Evolutionary conservation across 495 filamentous ascomycete species (phyloP).

Genomic region (Aspergillus campestris): DNA sequence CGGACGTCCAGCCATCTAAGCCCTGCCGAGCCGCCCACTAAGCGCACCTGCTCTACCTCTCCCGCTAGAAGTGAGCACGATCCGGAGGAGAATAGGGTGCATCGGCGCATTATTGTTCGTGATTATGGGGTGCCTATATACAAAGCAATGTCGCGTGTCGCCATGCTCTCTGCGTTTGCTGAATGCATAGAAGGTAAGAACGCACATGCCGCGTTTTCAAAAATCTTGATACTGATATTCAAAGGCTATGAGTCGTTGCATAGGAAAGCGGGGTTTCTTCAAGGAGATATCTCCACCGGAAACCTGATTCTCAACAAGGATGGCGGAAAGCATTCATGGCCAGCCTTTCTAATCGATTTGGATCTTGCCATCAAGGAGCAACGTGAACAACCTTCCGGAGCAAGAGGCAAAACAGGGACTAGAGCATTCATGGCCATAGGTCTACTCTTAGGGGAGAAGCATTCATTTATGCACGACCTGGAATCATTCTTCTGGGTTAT

Average conservation of each 20-base stretch:
- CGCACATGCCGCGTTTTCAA: neutral
- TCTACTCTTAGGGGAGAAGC: conserved; percentile 14
- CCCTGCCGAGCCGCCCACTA: neutral
- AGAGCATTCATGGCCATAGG: conserved; percentile 29
- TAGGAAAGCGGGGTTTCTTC: conserved; percentile 8
- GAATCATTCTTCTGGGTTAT: conserved; percentile 50
- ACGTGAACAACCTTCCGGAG: conserved; percentile 12
- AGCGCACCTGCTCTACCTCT: neutral
- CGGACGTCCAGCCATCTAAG: neutral
- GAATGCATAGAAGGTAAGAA: conserved; percentile 24
- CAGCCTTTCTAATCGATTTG: conserved; percentile 21
- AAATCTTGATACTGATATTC: neutral
- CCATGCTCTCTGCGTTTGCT: conserved; percentile 28
- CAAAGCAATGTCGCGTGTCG: conserved; percentile 27
- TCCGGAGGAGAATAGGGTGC: conserved; percentile 23
- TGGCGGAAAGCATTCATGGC: conserved; percentile 17
- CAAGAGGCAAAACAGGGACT: conserved; percentile 22
- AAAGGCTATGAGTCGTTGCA: conserved; percentile 21
- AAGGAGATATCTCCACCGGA: conserved; percentile 30
- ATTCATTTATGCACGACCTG: conserved; percentile 27
- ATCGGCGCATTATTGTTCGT: conserved; percentile 30
- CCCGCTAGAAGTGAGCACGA: too few relatives aligned
- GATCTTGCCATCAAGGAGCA: conserved; percentile 21
- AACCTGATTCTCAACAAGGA: conserved; percentile 27
- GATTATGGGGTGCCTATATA: conserved; percentile 35